phyloP scores from a whole-genome alignment of 2,329 filamentous ascomycete species.

The Phaeomoniella chlamydospora region DNA sequence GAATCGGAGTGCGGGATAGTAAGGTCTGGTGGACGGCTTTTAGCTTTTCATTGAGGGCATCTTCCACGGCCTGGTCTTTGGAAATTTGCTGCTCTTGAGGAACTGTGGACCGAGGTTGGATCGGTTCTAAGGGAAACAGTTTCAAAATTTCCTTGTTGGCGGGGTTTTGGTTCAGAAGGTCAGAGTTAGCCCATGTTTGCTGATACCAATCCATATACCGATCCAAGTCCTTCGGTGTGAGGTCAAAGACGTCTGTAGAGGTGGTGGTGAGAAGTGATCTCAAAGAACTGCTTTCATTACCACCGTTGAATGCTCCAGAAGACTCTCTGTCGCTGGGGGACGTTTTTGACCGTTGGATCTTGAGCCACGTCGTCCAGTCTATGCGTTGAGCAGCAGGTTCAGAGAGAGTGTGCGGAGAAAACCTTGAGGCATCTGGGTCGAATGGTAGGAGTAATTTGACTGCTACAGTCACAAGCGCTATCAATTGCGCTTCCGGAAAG shows the following conservation, averaged over 20 bases:
- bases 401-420: constrained; percentile 32
- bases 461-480: constrained; percentile 57
- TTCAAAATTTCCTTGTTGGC: constrained; percentile 14
- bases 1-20: neutral
- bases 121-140: constrained; percentile 10
- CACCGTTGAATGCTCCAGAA: neutral
- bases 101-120: too few relatives aligned
- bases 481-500: constrained; percentile 61
- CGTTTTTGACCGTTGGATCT: constrained; percentile 28
- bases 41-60: constrained; percentile 1
- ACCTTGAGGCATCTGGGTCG: constrained; percentile 41
- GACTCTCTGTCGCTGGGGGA: neutral
- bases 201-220: constrained; percentile 72
- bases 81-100: constrained; percentile 1
- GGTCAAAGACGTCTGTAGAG: constrained; percentile 47
- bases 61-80: constrained; percentile 4
- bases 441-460: constrained; percentile 72
- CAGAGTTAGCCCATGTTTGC: constrained; percentile 42
- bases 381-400: constrained; percentile 48
- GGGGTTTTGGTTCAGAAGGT: constrained; percentile 12
- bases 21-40: neutral
- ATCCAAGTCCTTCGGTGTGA: constrained; percentile 50
- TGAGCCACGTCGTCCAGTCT: constrained; percentile 60
- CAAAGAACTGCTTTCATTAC: neutral
- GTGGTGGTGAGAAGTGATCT: constrained; percentile 22